Percentiles rank a stretch among this genome's conserved stretches.
These are phyloP conservation scores for Apophysomyces ossiformis DNA, from an alignment of 371 early-diverging fungal species.

Conservation along the genomic window DNA sequence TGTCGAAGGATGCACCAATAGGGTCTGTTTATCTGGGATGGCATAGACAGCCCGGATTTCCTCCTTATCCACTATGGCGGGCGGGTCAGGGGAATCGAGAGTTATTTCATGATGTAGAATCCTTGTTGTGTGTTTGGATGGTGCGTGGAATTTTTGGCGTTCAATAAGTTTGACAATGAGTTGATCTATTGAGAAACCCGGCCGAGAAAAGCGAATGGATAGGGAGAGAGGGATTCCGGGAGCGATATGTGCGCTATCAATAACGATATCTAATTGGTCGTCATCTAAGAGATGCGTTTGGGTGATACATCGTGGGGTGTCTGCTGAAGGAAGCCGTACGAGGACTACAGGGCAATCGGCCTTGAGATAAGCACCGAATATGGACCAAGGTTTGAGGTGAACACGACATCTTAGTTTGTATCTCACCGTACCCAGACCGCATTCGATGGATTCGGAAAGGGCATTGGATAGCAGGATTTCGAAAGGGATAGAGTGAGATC, in stretches of 20 bases:
- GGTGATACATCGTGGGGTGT: constrained; percentile 34
- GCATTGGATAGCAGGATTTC: constrained; percentile 46
- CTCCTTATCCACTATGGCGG: not conserved
- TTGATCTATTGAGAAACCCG: constrained; percentile 25
- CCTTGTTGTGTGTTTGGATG: constrained; percentile 39
- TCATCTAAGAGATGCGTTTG: constrained; percentile 36
- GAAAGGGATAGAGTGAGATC: constrained; percentile 44
- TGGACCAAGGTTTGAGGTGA: constrained; percentile 32
- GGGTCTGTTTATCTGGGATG: constrained; percentile 38
- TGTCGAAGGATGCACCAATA: constrained; percentile 40
- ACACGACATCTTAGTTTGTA: constrained; percentile 44
- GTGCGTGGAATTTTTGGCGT: constrained; percentile 44
- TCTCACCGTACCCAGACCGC: constrained; percentile 42
- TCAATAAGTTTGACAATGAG: constrained; percentile 41
- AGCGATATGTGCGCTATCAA: constrained; percentile 37
- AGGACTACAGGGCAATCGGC: constrained; percentile 29
- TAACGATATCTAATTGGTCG: constrained; percentile 26
- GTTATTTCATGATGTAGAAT: constrained; percentile 46
- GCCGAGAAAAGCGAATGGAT: constrained; percentile 23
- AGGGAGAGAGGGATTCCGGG: constrained; percentile 36
- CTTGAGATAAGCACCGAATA: constrained; percentile 14
- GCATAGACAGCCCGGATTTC: constrained; percentile 32
- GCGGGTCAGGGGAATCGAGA: constrained; percentile 19
- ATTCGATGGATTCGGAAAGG: constrained; percentile 49
- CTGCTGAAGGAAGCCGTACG: constrained; percentile 31